phyloP scores from a whole-genome alignment of 23 red algal species.

The Gracilaria domingensis region DNA sequence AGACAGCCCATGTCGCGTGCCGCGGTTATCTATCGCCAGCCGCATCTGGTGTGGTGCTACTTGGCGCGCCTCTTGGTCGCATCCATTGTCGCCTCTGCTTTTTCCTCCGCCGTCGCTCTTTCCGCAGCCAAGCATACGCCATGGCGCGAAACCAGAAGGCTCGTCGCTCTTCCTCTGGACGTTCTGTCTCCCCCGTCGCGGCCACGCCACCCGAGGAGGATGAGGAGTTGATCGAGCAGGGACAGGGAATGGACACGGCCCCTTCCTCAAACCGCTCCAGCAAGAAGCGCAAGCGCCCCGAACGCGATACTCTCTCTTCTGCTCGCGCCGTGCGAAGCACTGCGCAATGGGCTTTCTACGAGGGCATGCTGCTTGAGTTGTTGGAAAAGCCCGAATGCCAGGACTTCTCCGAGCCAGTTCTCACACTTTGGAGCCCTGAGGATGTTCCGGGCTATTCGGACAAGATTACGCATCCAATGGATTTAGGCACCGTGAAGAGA shows the following conservation, averaged over 20 bases:
- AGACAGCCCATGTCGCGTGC: background rate
- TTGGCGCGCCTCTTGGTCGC: background rate
- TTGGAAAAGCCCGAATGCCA: conserved; percentile 25
- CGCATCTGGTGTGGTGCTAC: background rate
- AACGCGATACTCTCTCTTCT: background rate
- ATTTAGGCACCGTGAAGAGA: conserved; percentile 87
- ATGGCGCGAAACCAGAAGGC: conserved; percentile 7
- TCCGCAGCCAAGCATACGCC: background rate
- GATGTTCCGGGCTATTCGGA: conserved; percentile 86
- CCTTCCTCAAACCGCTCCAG: background rate
- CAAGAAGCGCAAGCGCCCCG: conserved; percentile 45
- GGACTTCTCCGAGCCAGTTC: conserved; percentile 87
- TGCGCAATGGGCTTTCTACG: conserved; percentile 29
- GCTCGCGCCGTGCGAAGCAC: conserved; percentile 37
- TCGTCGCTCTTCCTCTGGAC: conserved; percentile 32
- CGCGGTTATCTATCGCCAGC: background rate
- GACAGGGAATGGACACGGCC: background rate
- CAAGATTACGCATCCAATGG: conserved; percentile 86
- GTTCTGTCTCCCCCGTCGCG: background rate
- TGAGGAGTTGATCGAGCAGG: conserved; percentile 28
- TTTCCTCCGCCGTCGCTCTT: background rate
- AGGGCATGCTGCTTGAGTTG: conserved; percentile 43
- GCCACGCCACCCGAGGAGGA: conserved; percentile 32
- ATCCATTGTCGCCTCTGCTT: background rate
- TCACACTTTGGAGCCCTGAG: conserved; percentile 80